phyloP scores from a whole-genome alignment of 768 basidiomycete genomes.

The Rubroboletus pulcherrimus region DNA sequence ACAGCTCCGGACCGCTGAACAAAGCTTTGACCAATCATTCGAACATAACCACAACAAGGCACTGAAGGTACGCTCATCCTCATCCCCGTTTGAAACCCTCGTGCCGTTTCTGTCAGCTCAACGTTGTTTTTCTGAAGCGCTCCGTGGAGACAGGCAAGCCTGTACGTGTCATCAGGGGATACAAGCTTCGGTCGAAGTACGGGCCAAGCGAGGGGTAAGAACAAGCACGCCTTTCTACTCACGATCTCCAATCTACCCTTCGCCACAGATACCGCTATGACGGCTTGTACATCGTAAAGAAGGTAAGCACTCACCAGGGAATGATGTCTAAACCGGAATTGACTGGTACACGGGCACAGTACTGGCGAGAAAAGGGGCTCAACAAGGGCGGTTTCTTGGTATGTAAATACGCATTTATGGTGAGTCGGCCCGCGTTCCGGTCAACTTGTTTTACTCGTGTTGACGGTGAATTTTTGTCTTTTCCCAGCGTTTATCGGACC shows the following conservation, averaged over 20 bases:
- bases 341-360: conserved; percentile 34
- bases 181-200: conserved; percentile 56
- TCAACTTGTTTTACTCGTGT: not conserved
- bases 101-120: not conserved
- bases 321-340: not conserved
- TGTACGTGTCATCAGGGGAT: conserved; percentile 84
- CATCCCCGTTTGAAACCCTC: not conserved
- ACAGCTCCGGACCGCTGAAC: conserved; percentile 84
- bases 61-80: conserved; percentile 44
- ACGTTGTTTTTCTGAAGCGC: conserved; percentile 36
- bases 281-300: conserved; percentile 78
- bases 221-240: not conserved
- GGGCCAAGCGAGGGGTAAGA: conserved; percentile 75
- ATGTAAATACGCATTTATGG: conserved; percentile 84
- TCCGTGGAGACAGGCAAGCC: conserved; percentile 81
- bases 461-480: not conserved
- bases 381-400: conserved; percentile 69
- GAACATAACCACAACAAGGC: conserved; percentile 70
- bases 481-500: conserved; percentile 25
- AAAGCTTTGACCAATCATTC: conserved; percentile 80
- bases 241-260: not conserved
- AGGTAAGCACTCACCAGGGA: conserved; percentile 36
- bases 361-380: conserved; percentile 71
- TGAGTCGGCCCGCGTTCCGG: conserved; percentile 28
- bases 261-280: conserved; percentile 78